Percentiles rank a stretch among this genome's conserved stretches.
phyloP scores from a whole-genome alignment of 1,284 basidiomycete genomes.

The Coriolopsis trogii region DNA sequence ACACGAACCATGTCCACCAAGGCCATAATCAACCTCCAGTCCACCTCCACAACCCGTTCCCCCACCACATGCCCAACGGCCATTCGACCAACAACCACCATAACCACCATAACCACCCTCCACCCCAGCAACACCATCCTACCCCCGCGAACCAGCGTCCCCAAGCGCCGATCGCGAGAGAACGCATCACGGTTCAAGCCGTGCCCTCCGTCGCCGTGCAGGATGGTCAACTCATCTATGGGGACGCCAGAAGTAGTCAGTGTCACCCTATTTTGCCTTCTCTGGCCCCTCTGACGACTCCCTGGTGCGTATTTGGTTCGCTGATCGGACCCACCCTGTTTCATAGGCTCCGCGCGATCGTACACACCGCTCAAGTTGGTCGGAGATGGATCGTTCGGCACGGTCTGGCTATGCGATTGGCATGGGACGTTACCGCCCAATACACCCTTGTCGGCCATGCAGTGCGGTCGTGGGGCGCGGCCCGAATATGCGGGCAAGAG shows the following conservation, averaged over 20 bases:
- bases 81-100: slow-evolving; percentile 33
- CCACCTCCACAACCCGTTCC: slow-evolving; percentile 32
- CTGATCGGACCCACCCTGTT: slow-evolving; percentile 14
- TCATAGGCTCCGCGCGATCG: slow-evolving; percentile 41
- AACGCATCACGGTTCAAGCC: slow-evolving; percentile 64
- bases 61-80: slow-evolving; percentile 35
- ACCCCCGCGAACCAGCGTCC: slow-evolving; percentile 28
- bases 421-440: slow-evolving; percentile 91
- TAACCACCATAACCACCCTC: slow-evolving; percentile 27
- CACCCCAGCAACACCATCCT: slow-evolving; percentile 29
- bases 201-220: slow-evolving; percentile 75
- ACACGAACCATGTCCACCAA: slow-evolving; percentile 58
- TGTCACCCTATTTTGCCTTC: slow-evolving; percentile 31
- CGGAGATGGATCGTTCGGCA: slow-evolving; percentile 97
- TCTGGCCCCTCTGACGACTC: slow-evolving; percentile 18
- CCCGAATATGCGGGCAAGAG: slow-evolving; percentile 95
- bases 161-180: slow-evolving; percentile 43
- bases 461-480: slow-evolving; percentile 84
- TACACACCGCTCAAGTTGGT: slow-evolving; percentile 81
- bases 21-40: slow-evolving; percentile 43
- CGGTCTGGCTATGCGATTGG: slow-evolving; percentile 99
- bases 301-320: slow-evolving; percentile 12
- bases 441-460: slow-evolving; percentile 89
- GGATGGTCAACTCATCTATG: slow-evolving; percentile 68
- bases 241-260: slow-evolving; percentile 68